Evolutionary conservation across 2,329 filamentous ascomycete genomes (phyloP), one percentile per base, ranked within the genome.

Genomic region (Beauveria sp.): DNA sequence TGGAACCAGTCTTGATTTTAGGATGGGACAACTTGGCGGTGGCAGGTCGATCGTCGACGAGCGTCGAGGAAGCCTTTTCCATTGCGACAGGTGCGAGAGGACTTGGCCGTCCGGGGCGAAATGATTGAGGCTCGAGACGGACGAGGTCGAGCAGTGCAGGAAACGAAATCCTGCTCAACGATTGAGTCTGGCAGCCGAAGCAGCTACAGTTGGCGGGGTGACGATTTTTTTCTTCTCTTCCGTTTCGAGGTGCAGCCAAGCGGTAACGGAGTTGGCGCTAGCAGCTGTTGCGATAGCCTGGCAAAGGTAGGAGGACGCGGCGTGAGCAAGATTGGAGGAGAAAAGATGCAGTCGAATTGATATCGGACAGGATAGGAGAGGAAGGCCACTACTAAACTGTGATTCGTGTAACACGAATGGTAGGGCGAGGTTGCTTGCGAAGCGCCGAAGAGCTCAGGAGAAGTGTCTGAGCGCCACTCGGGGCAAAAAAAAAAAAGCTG

Each of bases 1-100:
- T 74, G 60, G 72, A 68, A 58, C 68, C 70, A 50, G 67, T 69
- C 66, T 74, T 69, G 65, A 70, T 66, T 34, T 69, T 68, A 26
- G 69, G 69, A 48, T 66, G 60, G 56, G 69, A 53, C 60, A 67
- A 59, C 53, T 64, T 68, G 31, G 65, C 60, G 61, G 65, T 61
- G 26, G 65, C 68, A 26, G 42, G 22, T 20, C 54, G 53, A 28
- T 58, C 31, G 20, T 55, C 52, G 43, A 38, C 51, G 20, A 52
- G 31, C 10, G 59, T 42, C 28, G 58, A 46, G 22, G 58, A 50
- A 6, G 48, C 48, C 51, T 61, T 61, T 22, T 55, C 59, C 59
- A 61, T 61, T 42, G 59, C 31, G 22, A 55, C 24, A 20, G 50
- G 20, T 31, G 6, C 10, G 24, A 14, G 18, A 31, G 26, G 34